Evolutionary conservation across 1,139 yeast species (phyloP).

Genomic region (Geotrichum australiense): DNA sequence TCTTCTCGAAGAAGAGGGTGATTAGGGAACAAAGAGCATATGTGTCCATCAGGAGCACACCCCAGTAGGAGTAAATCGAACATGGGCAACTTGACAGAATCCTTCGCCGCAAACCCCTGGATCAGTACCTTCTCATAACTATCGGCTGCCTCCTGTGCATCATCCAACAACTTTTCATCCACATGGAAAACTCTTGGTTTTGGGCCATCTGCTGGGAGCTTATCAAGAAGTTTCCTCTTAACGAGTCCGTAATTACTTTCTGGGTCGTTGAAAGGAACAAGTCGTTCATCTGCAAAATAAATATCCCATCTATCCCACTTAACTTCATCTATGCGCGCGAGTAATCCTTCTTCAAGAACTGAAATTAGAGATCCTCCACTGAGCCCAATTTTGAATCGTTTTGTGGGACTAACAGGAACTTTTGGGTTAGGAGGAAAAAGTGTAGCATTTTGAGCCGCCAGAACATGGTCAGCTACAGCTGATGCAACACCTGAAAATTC

Average conservation of each 20-base stretch:
- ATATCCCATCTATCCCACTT: conserved; percentile 96
- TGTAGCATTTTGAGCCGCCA: conserved; percentile 73
- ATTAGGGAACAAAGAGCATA: conserved; percentile 90
- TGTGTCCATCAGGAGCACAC: conserved; percentile 98
- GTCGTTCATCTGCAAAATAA: conserved; percentile 92
- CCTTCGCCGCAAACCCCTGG: conserved; percentile 91
- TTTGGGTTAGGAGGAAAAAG: conserved; percentile 29
- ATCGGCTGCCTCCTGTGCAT: conserved; percentile 94
- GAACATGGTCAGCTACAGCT: conserved; percentile 89
- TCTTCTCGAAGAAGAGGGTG: conserved; percentile 84
- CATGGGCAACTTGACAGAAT: conserved; percentile 89
- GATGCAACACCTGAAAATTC: conserved; percentile 87
- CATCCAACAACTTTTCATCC: conserved; percentile 66
- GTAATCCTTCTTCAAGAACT: conserved; percentile 77
- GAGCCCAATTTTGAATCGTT: conserved; percentile 80
- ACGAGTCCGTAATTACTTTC: conserved; percentile 90
- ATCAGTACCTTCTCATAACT: conserved; percentile 79
- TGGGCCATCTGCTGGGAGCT: conserved; percentile 42
- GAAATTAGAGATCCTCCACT: conserved; percentile 89
- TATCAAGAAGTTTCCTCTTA: conserved; percentile 72
- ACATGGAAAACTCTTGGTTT: conserved; percentile 76
- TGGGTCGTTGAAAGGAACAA: conserved; percentile 77
- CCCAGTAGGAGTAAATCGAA: conserved; percentile 87
- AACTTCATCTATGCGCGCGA: conserved; percentile 57
- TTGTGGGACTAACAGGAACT: conserved; percentile 21